Base-by-base conservation (phyloP, 2,329 filamentous ascomycete genomes). In the Fusarium solani-melongenae region DNA sequence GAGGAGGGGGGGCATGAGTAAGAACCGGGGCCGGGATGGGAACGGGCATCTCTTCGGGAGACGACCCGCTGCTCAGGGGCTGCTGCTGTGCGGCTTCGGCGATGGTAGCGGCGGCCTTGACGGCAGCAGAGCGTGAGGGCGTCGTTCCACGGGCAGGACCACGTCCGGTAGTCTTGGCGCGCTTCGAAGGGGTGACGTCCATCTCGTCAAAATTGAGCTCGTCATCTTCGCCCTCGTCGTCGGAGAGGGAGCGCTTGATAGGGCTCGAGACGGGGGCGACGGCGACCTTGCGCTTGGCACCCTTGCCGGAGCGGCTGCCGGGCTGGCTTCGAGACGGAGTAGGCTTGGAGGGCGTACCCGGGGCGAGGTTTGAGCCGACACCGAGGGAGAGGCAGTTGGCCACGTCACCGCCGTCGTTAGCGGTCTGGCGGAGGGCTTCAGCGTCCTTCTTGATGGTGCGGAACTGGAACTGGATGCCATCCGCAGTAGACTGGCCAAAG, bases 381-480 rank as follows among this genome's bases (percentile, higher is more conserved):
- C 77, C 72, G 49, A 81, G 72, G 44, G 67, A 72, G 27, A 88
- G 78, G 24, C 82, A 83, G 51, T 75, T 80, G 14, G 86, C 81
- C 0, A 89, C 86, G 73, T 88, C 84, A 49, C 84, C 81, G 29
- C 86, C 86, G 2, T 81, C 78, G 24, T 82, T 80, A n/a, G 85
- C 83, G 4, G 85, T 85, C 4, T 82, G 76, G 46, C 84, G 82
- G 51, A 91, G 84, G 3, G 79, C 80, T 41, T 87, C 85, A 33
- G 86, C 89, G 33, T 89, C 84, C 38, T 83, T 83, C 79, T 89
- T 90, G 81, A 91, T 86, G 27, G 78, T 69, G 1, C 89, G 86
- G 76, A 92, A 90, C 75, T 91, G 89, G 77, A 89, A 92, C 72
- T 87, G 85, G n/a, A 91, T 86, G 10, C 90, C 90, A 22, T 85